Evolutionary conservation across 116 monocot species (phyloP), one percentile per base, ranked within the genome.

Genomic region (Phalaenopsis hybrid): DNA sequence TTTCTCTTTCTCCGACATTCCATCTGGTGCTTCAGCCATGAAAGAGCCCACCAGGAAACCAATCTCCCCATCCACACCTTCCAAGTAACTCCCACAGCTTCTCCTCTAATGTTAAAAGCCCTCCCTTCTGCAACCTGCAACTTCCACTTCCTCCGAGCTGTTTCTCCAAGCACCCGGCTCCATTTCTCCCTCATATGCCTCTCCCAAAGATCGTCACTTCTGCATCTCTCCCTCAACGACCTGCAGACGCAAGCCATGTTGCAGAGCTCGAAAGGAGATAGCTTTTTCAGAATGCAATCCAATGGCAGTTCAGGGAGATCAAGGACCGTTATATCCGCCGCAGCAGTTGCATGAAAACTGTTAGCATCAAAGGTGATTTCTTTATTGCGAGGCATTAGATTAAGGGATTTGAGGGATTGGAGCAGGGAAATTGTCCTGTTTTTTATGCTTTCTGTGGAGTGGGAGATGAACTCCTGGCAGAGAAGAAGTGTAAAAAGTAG

Each of bases 261-360:
- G 57, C 80, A 83, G 43, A 94, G 82, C 51, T 78, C 88, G 8
- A 76, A 79, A 2, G 94, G 90, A 8, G 92, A 55, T 20, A 94
- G 90, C 82, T 86, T 87, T 31, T 59, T 77, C 8, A 94, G 83
- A 65, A 94, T 90, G 76, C 73, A 67, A 12, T 94, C 94, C 59
- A 94, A 58, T 6, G 86, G 79, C 86, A 90, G 57, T 20, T 94
- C 94, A 0, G 94, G 94, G 52, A 94, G 59, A 70, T 94, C 94
- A 51, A 91, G 55, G 10, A 91, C n/a, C 8, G 78, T 81, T 87
- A 81, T 82, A 76, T 69, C 83, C 7, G n/a, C 8, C 9, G 21
- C 72, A 37, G 61, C 69, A 79, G 81, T 48, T 79, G 5, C 33
- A 23, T 86, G 12, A 52, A 31, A 78, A 91, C 88, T 44, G 13